Conservation (phyloP, 2,329 filamentous ascomycete genomes). For the Calycina herbarum region DNA sequence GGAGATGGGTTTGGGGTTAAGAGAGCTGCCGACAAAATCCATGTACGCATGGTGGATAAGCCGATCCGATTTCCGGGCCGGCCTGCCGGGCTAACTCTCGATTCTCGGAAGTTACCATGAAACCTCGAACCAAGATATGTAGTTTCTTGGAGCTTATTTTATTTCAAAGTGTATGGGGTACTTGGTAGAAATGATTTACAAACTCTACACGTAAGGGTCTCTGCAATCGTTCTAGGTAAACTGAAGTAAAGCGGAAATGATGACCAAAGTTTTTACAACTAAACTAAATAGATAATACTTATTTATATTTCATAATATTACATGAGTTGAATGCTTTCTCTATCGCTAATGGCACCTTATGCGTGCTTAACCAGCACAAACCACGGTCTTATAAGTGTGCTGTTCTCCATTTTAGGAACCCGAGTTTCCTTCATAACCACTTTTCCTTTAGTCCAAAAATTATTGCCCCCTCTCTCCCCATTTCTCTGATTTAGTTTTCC, state of each 20-base stretch:
- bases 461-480: constrained; percentile 19
- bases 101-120: no score
- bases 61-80: no score
- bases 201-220: no score
- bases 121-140: no score
- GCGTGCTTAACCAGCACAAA: neutral
- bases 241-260: no score
- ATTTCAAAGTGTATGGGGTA: no score
- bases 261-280: neutral
- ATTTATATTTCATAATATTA: neutral
- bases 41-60: no score
- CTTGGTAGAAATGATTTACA: no score
- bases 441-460: neutral
- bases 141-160: no score
- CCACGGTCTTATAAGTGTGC: neutral
- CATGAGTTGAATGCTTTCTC: neutral
- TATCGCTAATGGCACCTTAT: neutral
- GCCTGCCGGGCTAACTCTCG: no score
- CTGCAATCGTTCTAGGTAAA: no score
- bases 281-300: neutral
- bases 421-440: neutral
- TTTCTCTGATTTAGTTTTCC: constrained; percentile 46
- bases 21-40: neutral
- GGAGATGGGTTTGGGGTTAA: neutral
- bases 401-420: neutral